Evolutionary conservation across 1,284 basidiomycete genomes (phyloP).

Genomic region (Vanrija sp.): DNA sequence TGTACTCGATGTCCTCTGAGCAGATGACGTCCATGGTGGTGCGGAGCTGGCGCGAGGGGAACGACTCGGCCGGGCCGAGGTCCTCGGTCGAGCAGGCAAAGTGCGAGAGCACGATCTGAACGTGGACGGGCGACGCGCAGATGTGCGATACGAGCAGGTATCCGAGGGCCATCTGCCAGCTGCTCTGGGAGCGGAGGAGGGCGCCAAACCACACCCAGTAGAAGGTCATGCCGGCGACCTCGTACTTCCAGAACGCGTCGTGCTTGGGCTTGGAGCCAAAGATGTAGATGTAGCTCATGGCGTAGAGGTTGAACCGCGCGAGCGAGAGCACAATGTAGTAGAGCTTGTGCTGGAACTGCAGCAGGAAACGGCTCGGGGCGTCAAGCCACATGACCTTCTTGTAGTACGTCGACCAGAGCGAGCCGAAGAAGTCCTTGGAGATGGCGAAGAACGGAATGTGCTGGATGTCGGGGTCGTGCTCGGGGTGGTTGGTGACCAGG

Average conservation of each 20-base stretch:
- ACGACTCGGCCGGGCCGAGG: conserved; percentile 84
- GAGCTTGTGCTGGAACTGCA: conserved; percentile 81
- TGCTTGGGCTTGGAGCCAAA: conserved; percentile 49
- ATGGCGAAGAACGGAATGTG: conserved; percentile 97
- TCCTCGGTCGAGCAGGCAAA: conserved; percentile 94
- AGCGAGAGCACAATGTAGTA: conserved; percentile 91
- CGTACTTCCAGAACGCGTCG: conserved; percentile 48
- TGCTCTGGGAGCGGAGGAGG: conserved; percentile 49
- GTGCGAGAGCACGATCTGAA: conserved; percentile 89
- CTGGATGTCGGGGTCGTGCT: conserved; percentile 84
- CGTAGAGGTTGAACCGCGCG: conserved; percentile 94
- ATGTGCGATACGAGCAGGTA: conserved; percentile 56
- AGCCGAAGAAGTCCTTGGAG: conserved; percentile 76
- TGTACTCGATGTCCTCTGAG: conserved; percentile 72
- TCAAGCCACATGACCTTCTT: conserved; percentile 82
- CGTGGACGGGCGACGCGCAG: conserved; percentile 55
- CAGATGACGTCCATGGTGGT: conserved; percentile 96
- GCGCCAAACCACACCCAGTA: conserved; percentile 56
- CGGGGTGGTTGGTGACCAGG: conserved; percentile 93
- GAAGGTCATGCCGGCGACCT: conserved; percentile 51
- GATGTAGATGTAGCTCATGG: conserved; percentile 76
- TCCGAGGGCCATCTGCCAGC: conserved; percentile 48
- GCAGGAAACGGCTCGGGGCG: conserved; percentile 61
- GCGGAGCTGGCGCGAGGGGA: conserved; percentile 86
- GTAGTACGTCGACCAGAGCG: conserved; percentile 92